phyloP scores from a whole-genome alignment of 176 grass and related monocot genomes.

The Hyparrhenia diplandra region DNA sequence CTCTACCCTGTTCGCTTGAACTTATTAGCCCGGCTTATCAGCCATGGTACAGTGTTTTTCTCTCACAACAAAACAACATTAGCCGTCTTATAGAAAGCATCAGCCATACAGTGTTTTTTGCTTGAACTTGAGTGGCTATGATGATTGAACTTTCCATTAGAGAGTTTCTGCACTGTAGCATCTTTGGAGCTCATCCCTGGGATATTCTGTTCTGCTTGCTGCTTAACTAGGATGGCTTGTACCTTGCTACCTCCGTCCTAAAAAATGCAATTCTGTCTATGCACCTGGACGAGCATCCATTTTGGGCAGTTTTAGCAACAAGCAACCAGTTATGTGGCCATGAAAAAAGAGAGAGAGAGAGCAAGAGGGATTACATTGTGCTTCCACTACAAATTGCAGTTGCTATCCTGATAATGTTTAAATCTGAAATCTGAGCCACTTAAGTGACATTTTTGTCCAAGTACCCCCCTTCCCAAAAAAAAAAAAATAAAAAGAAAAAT shows the following conservation, averaged over 20 bases:
- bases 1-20: no score
- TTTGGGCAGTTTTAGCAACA: neutral
- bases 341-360: neutral
- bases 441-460: neutral
- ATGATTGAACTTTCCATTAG: no score
- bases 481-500: no score
- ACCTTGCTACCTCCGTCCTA: neutral
- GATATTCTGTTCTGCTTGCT: neutral
- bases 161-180: no score
- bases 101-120: no score
- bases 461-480: no score
- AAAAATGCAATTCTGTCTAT: neutral
- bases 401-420: neutral
- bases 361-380: neutral
- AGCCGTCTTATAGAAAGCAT: no score
- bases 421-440: neutral
- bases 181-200: neutral
- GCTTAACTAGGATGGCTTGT: neutral
- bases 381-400: neutral
- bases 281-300: neutral
- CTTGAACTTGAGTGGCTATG: no score
- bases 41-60: no score
- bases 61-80: no score
- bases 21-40: no score
- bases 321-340: neutral